Evolutionary conservation across 306 rosid species (phyloP).

Genomic region (Quercus engelmannii): DNA sequence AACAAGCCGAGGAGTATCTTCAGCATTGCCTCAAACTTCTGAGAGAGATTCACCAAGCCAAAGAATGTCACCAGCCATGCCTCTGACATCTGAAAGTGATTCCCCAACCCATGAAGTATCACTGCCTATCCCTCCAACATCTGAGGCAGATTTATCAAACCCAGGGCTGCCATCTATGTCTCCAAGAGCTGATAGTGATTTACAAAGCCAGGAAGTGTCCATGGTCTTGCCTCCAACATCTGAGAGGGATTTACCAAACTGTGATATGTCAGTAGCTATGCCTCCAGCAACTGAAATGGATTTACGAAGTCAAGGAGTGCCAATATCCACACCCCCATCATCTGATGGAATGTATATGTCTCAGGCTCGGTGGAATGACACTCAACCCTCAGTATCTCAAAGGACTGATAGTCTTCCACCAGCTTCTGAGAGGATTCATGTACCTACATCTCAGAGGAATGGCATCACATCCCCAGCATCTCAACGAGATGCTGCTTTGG

Average conservation of each 20-base stretch:
- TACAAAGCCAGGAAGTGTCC: constrained; percentile 33
- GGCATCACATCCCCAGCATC: constrained; percentile 2
- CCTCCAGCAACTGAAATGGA: constrained; percentile 36
- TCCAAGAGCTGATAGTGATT: constrained; percentile 33
- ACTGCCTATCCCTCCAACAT: constrained; percentile 20
- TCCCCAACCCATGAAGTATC: constrained; percentile 34
- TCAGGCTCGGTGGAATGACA: constrained; percentile 44
- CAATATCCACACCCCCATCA: constrained; percentile 27
- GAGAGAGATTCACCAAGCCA: constrained; percentile 42
- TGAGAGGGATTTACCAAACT: constrained; percentile 32
- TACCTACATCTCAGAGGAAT: constrained; percentile 17
- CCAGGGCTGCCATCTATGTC: constrained; percentile 37
- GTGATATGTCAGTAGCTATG: constrained; percentile 38
- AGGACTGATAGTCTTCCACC: constrained; percentile 40
- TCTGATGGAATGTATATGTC: constrained; percentile 41
- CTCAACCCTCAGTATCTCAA: constrained; percentile 26
- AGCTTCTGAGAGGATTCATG: constrained; percentile 25
- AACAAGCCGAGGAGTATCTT: constrained; percentile 26
- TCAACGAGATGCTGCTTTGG: neutral
- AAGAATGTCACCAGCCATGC: constrained; percentile 25
- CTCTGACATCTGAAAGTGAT: constrained; percentile 41
- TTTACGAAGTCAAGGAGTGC: constrained; percentile 25
- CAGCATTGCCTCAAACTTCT: constrained; percentile 38
- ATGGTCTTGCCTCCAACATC: constrained; percentile 33
- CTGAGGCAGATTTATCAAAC: constrained; percentile 36